A percentile compares a stretch with the other conserved stretches of the same genome.
Evolutionary conservation across 192 early-diverging fungal species (phyloP).

Genomic region (Paraglomus brasilianum): DNA sequence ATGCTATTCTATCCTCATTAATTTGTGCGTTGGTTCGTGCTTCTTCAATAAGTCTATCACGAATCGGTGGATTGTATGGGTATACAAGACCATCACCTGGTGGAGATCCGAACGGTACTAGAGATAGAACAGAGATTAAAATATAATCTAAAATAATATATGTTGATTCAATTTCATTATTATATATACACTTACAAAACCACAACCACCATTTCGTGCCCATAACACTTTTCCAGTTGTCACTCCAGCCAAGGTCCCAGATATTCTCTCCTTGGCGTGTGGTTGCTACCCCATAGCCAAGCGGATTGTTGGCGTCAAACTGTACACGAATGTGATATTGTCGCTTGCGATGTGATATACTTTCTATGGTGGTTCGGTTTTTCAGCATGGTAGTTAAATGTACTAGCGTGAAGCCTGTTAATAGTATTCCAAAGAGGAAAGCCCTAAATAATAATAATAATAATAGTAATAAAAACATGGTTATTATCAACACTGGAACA

Average conservation of each 20-base stretch:
- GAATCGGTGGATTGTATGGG: constrained; percentile 4
- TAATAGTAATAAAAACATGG: neutral
- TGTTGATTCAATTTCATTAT: neutral
- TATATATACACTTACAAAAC: constrained; percentile 44
- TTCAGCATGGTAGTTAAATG: constrained; percentile 48
- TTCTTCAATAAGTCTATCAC: neutral
- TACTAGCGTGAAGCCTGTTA: constrained; percentile 49
- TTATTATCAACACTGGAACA: neutral
- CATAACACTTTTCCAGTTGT: constrained; percentile 54
- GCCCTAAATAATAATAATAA: neutral
- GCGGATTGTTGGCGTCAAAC: constrained; percentile 29
- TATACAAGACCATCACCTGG: constrained; percentile 10
- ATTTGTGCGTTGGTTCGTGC: constrained; percentile 16
- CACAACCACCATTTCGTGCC: constrained; percentile 47
- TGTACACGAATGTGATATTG: constrained; percentile 14
- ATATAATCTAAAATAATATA: neutral
- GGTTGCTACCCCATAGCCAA: constrained; percentile 35
- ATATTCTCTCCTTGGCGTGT: constrained; percentile 41
- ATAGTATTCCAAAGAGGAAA: constrained; percentile 45
- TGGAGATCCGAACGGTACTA: constrained; percentile 21
- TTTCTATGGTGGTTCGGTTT: constrained; percentile 58
- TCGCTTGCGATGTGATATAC: constrained; percentile 6
- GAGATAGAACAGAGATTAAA: neutral
- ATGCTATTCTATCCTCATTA: constrained; percentile 20
- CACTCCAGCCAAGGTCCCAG: constrained; percentile 43